Conservation (phyloP, 805 yeast species). For the Monosporozyma unispora region DNA sequence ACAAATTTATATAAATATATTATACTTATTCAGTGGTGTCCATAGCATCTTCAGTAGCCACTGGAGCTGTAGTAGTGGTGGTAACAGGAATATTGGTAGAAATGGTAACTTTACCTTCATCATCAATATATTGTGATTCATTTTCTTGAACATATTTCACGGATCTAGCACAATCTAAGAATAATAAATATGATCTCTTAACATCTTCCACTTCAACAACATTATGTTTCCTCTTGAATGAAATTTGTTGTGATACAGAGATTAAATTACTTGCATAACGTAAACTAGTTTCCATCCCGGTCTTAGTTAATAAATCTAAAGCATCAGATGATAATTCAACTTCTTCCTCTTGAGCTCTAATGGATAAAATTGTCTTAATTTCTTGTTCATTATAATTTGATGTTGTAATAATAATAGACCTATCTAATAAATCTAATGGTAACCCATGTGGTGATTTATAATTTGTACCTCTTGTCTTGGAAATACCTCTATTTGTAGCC, state of each 20-base stretch:
- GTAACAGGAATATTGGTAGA: constrained; percentile 21
- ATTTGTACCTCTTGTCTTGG: constrained; percentile 88
- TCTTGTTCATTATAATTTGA: constrained; percentile 69
- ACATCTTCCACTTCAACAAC: constrained; percentile 70
- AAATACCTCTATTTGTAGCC: constrained; percentile 96
- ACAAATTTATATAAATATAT: background rate
- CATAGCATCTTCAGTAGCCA: constrained; percentile 21
- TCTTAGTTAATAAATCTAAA: constrained; percentile 75
- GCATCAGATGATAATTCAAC: constrained; percentile 78
- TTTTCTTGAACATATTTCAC: constrained; percentile 74
- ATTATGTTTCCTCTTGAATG: constrained; percentile 64
- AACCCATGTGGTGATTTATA: constrained; percentile 96
- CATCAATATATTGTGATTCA: constrained; percentile 63
- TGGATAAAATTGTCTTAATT: constrained; percentile 73
- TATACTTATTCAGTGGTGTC: constrained; percentile 25
- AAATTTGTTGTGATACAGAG: constrained; percentile 80
- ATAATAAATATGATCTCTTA: constrained; percentile 77
- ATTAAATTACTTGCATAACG: constrained; percentile 89
- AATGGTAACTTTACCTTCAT: constrained; percentile 62
- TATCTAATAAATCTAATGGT: constrained; percentile 88
- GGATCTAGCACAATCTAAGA: constrained; percentile 82
- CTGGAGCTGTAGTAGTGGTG: background rate
- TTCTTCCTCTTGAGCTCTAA: constrained; percentile 91
- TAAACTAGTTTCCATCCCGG: constrained; percentile 82
- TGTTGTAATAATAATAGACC: constrained; percentile 89